Evolutionary conservation across 768 basidiomycete species (phyloP), one percentile per base, ranked within the genome.

Genomic region (Suillus cothurnatus): DNA sequence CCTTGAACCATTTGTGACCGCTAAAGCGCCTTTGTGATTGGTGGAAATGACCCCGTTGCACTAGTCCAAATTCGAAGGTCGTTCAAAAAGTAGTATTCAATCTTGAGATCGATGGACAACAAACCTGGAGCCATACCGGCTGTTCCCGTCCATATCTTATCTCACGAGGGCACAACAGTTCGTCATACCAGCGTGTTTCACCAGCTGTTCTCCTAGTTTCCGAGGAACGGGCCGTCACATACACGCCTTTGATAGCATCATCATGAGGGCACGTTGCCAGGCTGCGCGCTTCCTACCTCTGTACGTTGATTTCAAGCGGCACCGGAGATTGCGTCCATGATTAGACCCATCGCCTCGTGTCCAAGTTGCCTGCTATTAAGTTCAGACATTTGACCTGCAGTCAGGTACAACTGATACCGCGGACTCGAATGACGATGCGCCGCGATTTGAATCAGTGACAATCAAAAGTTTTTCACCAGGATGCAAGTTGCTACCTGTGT

Each of bases 401-500:
- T 31, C 53, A 61, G 49, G 53, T 39, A 53, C 4, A 19, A 26
- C 12, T 67, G 57, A 17, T 61, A 67, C 61, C 50, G 23, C 45
- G 41, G 31, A 66, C n/a, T 64, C 64, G 39, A 49, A 62, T 50
- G 60, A 61, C 31, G 43, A 39, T 34, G 31, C 15, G 15, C 36
- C 56, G 56, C 36, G 50, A 41, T 53, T 55, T 36, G 21, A 34
- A 63, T 34, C 14, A 47, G 26, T 43, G 15, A 12, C 34, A 39
- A 56, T 55, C 43, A 26, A 26, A 50, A 7, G 17, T 39, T 26
- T 49, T 34, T 63, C 62, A 56, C 36, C 28, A 58, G 34, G 63
- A 50, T 23, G 61, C 58, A 45, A n/a, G n/a, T n/a, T n/a, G 61
- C 53, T 38, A 55, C 53, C 57, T 50, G 58, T 50, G 58, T 64